These are phyloP conservation scores for Exophiala xenobiotica DNA, from an alignment of 2,329 filamentous ascomycete genomes.

Conservation along the genomic window DNA sequence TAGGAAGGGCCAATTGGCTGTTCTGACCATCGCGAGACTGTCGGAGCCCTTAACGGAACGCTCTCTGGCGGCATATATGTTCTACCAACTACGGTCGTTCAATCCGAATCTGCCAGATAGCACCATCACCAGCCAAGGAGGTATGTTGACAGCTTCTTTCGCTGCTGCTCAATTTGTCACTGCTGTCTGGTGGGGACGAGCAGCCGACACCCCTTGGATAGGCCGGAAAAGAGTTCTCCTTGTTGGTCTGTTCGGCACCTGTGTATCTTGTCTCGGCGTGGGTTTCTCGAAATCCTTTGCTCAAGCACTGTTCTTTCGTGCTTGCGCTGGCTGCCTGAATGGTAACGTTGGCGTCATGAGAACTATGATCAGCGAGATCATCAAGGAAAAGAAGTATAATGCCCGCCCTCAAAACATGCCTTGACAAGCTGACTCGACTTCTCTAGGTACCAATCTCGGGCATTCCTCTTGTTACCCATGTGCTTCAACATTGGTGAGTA, in stretches of 20 bases:
- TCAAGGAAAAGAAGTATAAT: slow-evolving; percentile 64
- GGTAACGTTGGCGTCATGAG: slow-evolving; percentile 74
- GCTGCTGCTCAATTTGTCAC: slow-evolving; percentile 80
- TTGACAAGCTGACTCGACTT: slow-evolving; percentile 34
- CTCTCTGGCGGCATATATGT: slow-evolving; percentile 76
- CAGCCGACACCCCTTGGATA: slow-evolving; percentile 62
- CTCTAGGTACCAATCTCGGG: slow-evolving; percentile 48
- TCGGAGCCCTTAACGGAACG: slow-evolving; percentile 82
- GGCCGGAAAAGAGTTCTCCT: slow-evolving; percentile 78
- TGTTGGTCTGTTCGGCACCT: slow-evolving; percentile 71
- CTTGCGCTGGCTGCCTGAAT: slow-evolving; percentile 66
- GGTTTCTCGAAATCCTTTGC: slow-evolving; percentile 66
- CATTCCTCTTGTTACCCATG: slow-evolving; percentile 63
- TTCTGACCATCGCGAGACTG: slow-evolving; percentile 74
- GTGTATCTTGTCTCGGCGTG: slow-evolving; percentile 65
- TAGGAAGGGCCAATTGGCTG: slow-evolving; percentile 71
- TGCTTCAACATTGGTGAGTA: slow-evolving; percentile 64
- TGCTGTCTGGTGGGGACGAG: slow-evolving; percentile 76
- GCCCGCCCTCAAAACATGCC: slow-evolving; percentile 46
- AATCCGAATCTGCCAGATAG: slow-evolving; percentile 57
- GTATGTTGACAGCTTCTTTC: slow-evolving; percentile 75
- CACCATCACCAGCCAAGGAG: slow-evolving; percentile 73
- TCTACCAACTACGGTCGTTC: slow-evolving; percentile 84
- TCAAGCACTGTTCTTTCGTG: slow-evolving; percentile 63
- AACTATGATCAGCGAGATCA: slow-evolving; percentile 71